These are phyloP conservation scores for Wallacemonas collosoma DNA, from an alignment of 208 protist species.

Conservation along the genomic window DNA sequence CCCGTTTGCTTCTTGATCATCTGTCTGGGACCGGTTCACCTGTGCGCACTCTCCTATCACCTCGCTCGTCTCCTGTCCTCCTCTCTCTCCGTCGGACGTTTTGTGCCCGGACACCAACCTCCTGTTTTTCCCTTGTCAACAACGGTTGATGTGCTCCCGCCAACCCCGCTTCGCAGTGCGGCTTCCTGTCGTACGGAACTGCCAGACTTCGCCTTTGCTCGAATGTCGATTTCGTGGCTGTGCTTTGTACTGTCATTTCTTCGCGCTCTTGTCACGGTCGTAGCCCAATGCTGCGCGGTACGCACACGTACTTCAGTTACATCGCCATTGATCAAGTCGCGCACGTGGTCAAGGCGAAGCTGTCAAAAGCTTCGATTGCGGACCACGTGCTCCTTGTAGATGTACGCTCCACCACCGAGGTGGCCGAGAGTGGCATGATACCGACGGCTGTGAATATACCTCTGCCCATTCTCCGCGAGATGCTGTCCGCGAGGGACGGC, in stretches of 20 bases:
- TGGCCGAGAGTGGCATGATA: slow-evolving; percentile 65
- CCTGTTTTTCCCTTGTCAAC: too few species aligned
- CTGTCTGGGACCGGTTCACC: too few species aligned
- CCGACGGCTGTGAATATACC: slow-evolving; percentile 73
- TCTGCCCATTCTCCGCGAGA: slow-evolving; percentile 49
- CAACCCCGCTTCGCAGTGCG: too few species aligned
- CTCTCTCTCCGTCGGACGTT: too few species aligned
- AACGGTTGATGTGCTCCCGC: too few species aligned
- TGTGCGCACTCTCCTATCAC: too few species aligned
- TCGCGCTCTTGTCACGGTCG: too few species aligned
- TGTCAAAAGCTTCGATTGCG: slow-evolving; percentile 20
- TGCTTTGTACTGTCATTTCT: not conserved
- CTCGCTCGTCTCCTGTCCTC: too few species aligned
- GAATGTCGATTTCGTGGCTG: not conserved
- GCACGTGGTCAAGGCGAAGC: slow-evolving; percentile 62
- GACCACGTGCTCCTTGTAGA: slow-evolving; percentile 58
- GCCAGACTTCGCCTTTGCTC: too few species aligned
- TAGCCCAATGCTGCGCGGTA: slow-evolving; percentile 29
- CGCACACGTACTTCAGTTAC: slow-evolving; percentile 17
- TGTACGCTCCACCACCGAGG: slow-evolving; percentile 76
- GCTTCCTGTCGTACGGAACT: too few species aligned
- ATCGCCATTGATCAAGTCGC: slow-evolving; percentile 62
- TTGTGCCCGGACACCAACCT: too few species aligned
- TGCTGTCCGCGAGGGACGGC: slow-evolving; percentile 33
- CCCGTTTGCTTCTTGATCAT: too few species aligned